A percentile compares a stretch with the other conserved stretches of the same genome.
These are phyloP conservation scores for Arthroderma sp. DNA, from an alignment of 2,329 filamentous ascomycete species.

Conservation along the genomic window DNA sequence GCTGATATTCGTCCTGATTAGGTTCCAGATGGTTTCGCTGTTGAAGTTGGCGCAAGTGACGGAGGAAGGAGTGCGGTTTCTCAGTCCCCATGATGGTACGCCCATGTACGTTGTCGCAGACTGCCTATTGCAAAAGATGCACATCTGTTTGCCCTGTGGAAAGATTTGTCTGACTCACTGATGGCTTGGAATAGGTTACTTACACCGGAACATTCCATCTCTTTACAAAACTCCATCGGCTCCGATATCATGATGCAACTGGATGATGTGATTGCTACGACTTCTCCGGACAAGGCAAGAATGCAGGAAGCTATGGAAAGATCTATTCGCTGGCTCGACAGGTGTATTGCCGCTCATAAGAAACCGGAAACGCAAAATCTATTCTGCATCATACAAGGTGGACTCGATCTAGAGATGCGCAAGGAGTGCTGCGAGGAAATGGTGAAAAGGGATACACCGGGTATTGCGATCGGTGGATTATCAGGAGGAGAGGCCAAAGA, in stretches of 20 bases:
- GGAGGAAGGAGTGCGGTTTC: constrained; percentile 86
- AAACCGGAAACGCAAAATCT: constrained; percentile 76
- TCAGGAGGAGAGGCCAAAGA: constrained; percentile 90
- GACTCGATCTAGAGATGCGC: constrained; percentile 75
- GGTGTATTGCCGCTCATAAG: constrained; percentile 81
- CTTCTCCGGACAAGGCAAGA: constrained; percentile 71
- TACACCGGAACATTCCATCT: constrained; percentile 93
- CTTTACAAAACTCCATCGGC: constrained; percentile 89
- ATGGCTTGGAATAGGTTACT: constrained; percentile 46
- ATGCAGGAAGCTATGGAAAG: constrained; percentile 94
- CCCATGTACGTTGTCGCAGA: constrained; percentile 51
- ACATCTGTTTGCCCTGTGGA: not conserved
- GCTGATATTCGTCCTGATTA: constrained; percentile 23
- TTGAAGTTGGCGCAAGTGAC: constrained; percentile 87
- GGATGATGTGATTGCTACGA: constrained; percentile 94
- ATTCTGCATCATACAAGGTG: constrained; percentile 97
- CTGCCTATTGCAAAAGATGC: not conserved
- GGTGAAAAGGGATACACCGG: constrained; percentile 80
- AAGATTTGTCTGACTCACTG: not conserved
- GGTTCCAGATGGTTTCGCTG: constrained; percentile 97
- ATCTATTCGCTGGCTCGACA: constrained; percentile 88
- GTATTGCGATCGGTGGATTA: constrained; percentile 89
- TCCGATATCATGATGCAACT: constrained; percentile 99
- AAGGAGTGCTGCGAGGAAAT: constrained; percentile 73
- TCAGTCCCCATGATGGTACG: constrained; percentile 88